Evolutionary conservation across 2,329 filamentous ascomycete species (phyloP), one percentile per base, ranked within the genome.

Genomic region (Pseudocercospora crystallina): DNA sequence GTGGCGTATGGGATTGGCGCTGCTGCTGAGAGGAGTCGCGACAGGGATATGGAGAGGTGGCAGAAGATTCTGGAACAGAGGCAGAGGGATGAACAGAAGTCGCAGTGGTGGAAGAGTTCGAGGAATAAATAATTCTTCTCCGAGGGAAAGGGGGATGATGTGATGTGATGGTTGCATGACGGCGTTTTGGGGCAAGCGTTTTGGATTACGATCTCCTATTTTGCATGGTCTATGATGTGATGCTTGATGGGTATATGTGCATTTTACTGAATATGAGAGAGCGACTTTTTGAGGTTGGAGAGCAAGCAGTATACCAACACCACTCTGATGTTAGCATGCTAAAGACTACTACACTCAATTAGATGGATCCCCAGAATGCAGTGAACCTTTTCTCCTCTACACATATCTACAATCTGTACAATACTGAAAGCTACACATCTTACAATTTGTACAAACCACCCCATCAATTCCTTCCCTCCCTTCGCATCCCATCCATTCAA

Each of bases 1-100:
- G 68, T 79, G 2, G 77, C 78, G 1, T 87, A 86, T 60, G 77
- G 76, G 1, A 69, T 81, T 14, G 82, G 83, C 8, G 76, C 83
- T 11, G 70, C 82, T n/a, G 72, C 73, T 1, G 83, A 86, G 58
- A 58, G 57, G 42, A 51, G 56, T 47, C 57, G 58, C 41, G 50
- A 51, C 41, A 53, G 47, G 35, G 51, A 53, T 35, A 56, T 50
- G 44, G 54, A 59, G 52, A 53, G 56, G 35, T 63, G 60, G 60
- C 45, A 61, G 51, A 42, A 54, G 53, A 54, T 61, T 40, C n/a
- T 62, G 29, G 58, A 60, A 42, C 38, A 49, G 20, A 42, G 46
- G 32, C n/a, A 17, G 11, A n/a, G 42, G 7, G 46, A 33, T 31
- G 46, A 40, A 5, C 5, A 43, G 11, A 40, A 40, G 13, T 38